These are phyloP conservation scores for Lolium perenne DNA, from an alignment of 176 grass and related monocot genomes.

Conservation along the genomic window DNA sequence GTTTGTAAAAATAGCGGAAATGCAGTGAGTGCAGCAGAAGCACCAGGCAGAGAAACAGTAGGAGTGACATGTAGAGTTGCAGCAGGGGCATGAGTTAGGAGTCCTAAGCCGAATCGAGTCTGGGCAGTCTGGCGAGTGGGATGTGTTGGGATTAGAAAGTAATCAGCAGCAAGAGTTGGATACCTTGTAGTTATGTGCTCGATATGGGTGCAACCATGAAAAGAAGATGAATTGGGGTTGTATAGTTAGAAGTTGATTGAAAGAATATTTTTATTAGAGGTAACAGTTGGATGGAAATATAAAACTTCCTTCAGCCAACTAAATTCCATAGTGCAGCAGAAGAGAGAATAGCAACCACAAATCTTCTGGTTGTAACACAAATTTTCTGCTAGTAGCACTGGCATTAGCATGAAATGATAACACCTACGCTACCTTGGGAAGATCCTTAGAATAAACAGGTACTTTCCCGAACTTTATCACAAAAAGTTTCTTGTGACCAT, in stretches of 20 bases:
- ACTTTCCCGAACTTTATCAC: conserved; percentile 21
- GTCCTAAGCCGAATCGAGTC: conserved; percentile 7
- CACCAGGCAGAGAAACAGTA: neutral
- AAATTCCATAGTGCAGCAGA: conserved; percentile 21
- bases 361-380: conserved; percentile 2
- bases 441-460: conserved; percentile 24
- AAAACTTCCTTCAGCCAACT: neutral
- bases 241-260: neutral
- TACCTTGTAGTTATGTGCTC: neutral
- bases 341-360: conserved; percentile 10
- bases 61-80: neutral
- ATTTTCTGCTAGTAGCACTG: neutral
- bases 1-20: neutral
- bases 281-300: conserved; percentile 4
- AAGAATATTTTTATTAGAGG: neutral
- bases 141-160: neutral
- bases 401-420: conserved; percentile 12
- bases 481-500: conserved; percentile 28
- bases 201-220: neutral
- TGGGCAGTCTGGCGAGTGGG: neutral
- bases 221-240: neutral
- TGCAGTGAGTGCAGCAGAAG: conserved; percentile 5
- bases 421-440: neutral
- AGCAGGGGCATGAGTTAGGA: neutral
- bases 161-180: neutral